These are phyloP conservation scores for Schrenkiella parvula DNA, from an alignment of 345 rosid species.

Conservation along the genomic window DNA sequence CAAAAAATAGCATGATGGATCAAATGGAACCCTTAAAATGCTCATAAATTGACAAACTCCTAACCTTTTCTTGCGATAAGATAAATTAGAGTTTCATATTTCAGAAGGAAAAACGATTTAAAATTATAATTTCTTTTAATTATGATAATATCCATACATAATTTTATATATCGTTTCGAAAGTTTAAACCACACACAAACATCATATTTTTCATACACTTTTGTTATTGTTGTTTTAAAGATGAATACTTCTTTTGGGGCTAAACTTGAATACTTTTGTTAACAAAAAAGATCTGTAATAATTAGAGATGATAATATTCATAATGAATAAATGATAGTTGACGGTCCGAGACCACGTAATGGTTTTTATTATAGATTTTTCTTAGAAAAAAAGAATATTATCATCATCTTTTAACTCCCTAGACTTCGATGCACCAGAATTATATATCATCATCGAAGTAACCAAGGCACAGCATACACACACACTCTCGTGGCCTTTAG, in stretches of 20 bases:
- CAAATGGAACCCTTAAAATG: constrained; percentile 9
- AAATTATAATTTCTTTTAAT: not conserved
- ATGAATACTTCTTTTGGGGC: not conserved
- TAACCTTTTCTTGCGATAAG: not conserved
- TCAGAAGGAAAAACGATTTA: not conserved
- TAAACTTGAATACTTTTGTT: not conserved
- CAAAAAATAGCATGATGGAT: not conserved
- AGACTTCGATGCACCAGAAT: constrained; percentile 1
- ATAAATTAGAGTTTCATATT: not conserved
- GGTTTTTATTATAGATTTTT: not conserved
- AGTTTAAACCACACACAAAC: not conserved
- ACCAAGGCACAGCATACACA: constrained; percentile 13
- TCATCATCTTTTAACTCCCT: not conserved
- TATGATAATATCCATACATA: not conserved
- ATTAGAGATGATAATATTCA: not conserved
- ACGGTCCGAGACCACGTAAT: not conserved
- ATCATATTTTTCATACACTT: not conserved
- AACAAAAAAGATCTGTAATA: not conserved
- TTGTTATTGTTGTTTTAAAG: not conserved
- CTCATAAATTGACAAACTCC: constrained; percentile 14
- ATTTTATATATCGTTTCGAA: not conserved
- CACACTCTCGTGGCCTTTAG: not conserved
- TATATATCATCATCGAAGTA: not conserved
- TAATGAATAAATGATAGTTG: not conserved
- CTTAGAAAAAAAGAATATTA: not conserved